Conservation (phyloP, 1,284 basidiomycete species). For the Rhodotorula sp. region DNA sequence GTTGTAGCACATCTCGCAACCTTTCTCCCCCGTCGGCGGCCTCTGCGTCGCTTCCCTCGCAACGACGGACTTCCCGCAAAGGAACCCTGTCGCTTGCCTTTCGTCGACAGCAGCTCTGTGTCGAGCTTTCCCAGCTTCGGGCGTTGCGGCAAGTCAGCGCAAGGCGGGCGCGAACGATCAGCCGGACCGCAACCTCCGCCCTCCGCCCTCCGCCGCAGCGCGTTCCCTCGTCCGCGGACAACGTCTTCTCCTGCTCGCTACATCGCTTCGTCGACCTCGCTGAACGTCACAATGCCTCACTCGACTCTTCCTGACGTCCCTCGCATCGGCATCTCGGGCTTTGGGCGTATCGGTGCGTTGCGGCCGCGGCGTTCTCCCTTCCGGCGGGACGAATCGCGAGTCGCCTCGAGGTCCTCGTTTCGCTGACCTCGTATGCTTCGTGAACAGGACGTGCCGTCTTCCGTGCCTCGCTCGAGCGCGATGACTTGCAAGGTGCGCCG, state of each 20-base stretch:
- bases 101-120: too few relatives aligned
- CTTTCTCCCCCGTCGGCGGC: too few relatives aligned
- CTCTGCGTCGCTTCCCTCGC: too few relatives aligned
- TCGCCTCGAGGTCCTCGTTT: background rate
- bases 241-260: background rate
- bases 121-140: too few relatives aligned
- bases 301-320: background rate
- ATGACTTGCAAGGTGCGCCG: constrained; percentile 32
- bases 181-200: too few relatives aligned
- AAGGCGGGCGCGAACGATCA: too few relatives aligned
- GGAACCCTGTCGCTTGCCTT: too few relatives aligned
- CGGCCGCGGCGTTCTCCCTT: background rate
- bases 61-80: too few relatives aligned
- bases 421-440: background rate
- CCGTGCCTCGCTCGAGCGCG: constrained; percentile 40
- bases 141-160: too few relatives aligned
- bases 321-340: constrained; percentile 51
- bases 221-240: background rate
- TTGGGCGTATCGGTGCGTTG: constrained; percentile 44
- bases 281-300: background rate
- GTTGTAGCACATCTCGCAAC: too few relatives aligned
- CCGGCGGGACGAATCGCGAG: background rate
- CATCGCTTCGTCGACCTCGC: background rate
- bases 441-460: constrained; percentile 40
- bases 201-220: too few relatives aligned